Conservation (phyloP, 2,329 filamentous ascomycete species). For the Fusarium circinatum region DNA sequence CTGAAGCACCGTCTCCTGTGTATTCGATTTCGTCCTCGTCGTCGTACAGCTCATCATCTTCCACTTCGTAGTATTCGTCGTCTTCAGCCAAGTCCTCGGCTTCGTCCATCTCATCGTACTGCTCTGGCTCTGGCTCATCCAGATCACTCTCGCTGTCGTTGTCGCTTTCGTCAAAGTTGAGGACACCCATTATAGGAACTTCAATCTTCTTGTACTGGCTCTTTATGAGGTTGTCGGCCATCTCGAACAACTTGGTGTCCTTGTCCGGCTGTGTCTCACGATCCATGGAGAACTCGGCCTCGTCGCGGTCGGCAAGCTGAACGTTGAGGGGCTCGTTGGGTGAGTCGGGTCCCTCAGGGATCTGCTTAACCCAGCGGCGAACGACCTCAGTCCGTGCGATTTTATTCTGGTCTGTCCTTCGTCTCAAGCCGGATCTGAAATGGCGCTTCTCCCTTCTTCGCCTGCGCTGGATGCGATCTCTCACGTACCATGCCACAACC, state of each 20-base stretch:
- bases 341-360: conserved; percentile 50
- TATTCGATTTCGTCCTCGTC: conserved; percentile 41
- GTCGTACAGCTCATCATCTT: conserved; percentile 44
- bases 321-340: conserved; percentile 44
- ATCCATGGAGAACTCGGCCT: conserved; percentile 55
- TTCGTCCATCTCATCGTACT: conserved; percentile 44
- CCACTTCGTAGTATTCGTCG: conserved; percentile 44
- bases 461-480: conserved; percentile 58
- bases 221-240: conserved; percentile 60
- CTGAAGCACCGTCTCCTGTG: conserved; percentile 42
- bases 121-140: conserved; percentile 42
- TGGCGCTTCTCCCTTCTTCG: conserved; percentile 53
- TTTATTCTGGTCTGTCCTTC: conserved; percentile 49
- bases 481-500: conserved; percentile 61
- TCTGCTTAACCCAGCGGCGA: conserved; percentile 55
- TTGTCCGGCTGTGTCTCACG: conserved; percentile 53
- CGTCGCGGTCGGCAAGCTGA: conserved; percentile 50
- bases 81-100: conserved; percentile 40
- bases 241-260: conserved; percentile 55
- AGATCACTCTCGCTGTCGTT: conserved; percentile 52
- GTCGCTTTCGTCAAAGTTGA: conserved; percentile 58
- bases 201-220: conserved; percentile 59
- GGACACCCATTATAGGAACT: conserved; percentile 57
- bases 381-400: conserved; percentile 54
- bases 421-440: conserved; percentile 54